phyloP scores from a whole-genome alignment of 345 rosid genomes.

The Bruguiera gymnorhiza region DNA sequence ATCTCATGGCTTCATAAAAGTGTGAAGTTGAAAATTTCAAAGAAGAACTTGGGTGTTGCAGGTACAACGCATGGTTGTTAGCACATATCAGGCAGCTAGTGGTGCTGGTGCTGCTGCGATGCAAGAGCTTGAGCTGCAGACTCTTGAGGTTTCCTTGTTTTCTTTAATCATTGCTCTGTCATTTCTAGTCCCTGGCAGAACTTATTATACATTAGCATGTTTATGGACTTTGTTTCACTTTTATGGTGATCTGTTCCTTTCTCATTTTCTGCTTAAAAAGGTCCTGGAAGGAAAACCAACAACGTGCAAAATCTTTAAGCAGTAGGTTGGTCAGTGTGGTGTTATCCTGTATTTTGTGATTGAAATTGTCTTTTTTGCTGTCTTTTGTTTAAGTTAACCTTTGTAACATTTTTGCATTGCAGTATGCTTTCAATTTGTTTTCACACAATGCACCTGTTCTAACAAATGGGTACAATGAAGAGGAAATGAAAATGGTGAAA shows the following conservation, averaged over 20 bases:
- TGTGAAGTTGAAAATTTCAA: too few relatives aligned
- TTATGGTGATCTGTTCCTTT: neutral
- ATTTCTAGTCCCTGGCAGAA: too few relatives aligned
- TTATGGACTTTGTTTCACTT: too few relatives aligned
- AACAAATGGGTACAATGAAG: conserved; percentile 91
- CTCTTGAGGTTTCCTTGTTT: conserved; percentile 67
- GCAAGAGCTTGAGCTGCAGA: conserved; percentile 96
- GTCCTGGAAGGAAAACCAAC: conserved; percentile 87
- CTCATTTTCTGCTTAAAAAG: conserved; percentile 19
- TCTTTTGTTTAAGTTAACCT: neutral
- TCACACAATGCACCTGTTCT: conserved; percentile 89
- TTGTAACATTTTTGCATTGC: conserved; percentile 26
- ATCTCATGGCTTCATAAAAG: too few relatives aligned
- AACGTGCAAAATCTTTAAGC: conserved; percentile 71
- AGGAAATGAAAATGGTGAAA: conserved; percentile 94
- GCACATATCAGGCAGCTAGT: conserved; percentile 98
- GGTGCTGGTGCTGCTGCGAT: conserved; percentile 99
- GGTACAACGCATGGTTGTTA: conserved; percentile 95
- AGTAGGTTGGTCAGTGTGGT: conserved; percentile 49
- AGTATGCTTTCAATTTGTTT: conserved; percentile 96
- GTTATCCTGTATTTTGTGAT: neutral
- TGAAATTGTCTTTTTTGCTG: neutral
- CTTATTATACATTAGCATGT: too few relatives aligned
- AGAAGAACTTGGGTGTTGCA: conserved; percentile 19
- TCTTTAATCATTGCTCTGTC: too few relatives aligned